Percentiles rank a stretch among this genome's conserved stretches.
Conservation (phyloP, 2,329 filamentous ascomycete genomes). For the Xylariaceae sp. region DNA sequence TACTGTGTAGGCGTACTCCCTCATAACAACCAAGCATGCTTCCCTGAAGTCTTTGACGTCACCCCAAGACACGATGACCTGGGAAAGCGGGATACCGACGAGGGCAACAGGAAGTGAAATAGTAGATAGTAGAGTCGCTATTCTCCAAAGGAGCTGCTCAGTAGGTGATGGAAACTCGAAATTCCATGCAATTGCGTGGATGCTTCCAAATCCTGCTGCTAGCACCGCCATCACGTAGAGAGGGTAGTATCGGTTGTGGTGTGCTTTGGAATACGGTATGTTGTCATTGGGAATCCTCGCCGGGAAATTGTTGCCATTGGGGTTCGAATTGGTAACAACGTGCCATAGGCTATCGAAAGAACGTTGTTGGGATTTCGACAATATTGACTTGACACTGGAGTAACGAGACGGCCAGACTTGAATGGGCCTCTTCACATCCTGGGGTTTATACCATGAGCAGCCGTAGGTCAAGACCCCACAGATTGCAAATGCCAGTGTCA, state of each 20-base stretch:
- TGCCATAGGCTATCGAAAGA: not conserved
- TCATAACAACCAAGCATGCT: constrained; percentile 6
- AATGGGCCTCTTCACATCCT: not conserved
- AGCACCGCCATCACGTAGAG: constrained; percentile 3
- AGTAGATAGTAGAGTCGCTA: constrained; percentile 8
- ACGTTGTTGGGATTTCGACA: not conserved
- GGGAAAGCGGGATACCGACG: constrained; percentile 1
- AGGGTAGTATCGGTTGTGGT: constrained; percentile 2
- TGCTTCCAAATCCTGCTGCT: constrained; percentile 5
- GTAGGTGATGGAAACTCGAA: constrained; percentile 8
- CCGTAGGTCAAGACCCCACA: not conserved
- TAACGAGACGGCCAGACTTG: not conserved
- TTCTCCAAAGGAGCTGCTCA: constrained; percentile 9
- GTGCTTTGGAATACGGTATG: not conserved
- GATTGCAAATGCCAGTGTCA: constrained; percentile 5
- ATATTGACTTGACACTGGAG: not conserved
- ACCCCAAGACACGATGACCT: not conserved
- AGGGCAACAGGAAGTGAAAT: not conserved
- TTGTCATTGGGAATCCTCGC: constrained; percentile 7
- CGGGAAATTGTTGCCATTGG: not conserved
- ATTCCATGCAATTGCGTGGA: constrained; percentile 11
- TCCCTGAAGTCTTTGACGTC: not conserved
- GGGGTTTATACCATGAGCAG: not conserved
- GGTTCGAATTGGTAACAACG: not conserved
- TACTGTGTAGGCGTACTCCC: constrained; percentile 7